Percentiles rank a stretch among this genome's conserved stretches.
Conservation (phyloP, 768 basidiomycete genomes). For the Austroboletus eburneus region DNA sequence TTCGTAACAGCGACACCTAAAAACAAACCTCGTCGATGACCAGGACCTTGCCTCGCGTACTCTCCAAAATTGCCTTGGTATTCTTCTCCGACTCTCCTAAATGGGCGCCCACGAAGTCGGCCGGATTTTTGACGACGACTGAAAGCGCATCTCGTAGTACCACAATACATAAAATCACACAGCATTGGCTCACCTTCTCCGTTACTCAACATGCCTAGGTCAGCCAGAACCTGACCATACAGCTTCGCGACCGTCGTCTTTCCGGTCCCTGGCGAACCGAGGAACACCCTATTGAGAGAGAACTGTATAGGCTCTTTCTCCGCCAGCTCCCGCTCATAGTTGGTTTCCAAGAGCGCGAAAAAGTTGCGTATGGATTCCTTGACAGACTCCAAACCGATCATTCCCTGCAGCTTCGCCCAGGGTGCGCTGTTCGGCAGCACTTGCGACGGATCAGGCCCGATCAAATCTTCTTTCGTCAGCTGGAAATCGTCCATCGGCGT, state of each 20-base stretch:
- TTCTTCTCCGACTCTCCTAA: constrained; percentile 61
- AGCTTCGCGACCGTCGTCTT: constrained; percentile 70
- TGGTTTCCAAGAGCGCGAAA: constrained; percentile 44
- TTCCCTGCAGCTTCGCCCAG: constrained; percentile 48
- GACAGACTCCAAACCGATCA: constrained; percentile 56
- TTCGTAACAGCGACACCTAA: too few species aligned
- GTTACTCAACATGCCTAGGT: constrained; percentile 62
- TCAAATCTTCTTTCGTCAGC: constrained; percentile 52
- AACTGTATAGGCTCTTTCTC: constrained; percentile 50
- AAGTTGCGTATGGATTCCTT: constrained; percentile 53
- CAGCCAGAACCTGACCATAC: constrained; percentile 61
- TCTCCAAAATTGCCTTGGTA: constrained; percentile 61
- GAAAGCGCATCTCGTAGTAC: neutral
- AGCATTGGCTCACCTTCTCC: constrained; percentile 56
- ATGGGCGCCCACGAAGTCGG: constrained; percentile 59
- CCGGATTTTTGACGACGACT: constrained; percentile 67
- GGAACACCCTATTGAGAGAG: constrained; percentile 62
- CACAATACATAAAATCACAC: neutral
- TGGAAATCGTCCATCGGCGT: constrained; percentile 46
- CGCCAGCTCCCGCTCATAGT: constrained; percentile 56
- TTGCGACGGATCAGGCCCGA: constrained; percentile 58
- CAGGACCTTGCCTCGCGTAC: constrained; percentile 59
- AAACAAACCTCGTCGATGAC: constrained; percentile 62
- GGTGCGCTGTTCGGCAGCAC: constrained; percentile 43
- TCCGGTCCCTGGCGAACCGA: constrained; percentile 68